A percentile compares a stretch with the other conserved stretches of the same genome.
Conservation (phyloP, 306 rosid species). For the Canavalia ensiformis region DNA sequence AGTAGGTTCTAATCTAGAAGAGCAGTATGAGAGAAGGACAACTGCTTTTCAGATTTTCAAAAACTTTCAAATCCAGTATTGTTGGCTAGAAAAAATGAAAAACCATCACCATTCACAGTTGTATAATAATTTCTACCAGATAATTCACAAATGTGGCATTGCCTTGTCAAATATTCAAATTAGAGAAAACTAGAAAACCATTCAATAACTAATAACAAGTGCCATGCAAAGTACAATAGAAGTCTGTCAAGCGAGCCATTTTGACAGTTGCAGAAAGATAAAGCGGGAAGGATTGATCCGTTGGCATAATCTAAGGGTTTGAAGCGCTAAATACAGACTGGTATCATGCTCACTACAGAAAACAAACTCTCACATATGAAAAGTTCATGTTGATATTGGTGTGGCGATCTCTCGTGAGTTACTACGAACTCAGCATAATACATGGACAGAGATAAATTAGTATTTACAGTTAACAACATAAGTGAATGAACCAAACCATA, state of each 20-base stretch:
- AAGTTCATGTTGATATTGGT: constrained; percentile 93
- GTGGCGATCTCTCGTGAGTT: constrained; percentile 84
- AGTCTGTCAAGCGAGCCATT: constrained; percentile 37
- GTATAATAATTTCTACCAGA: background rate
- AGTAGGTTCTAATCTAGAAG: too few relatives aligned
- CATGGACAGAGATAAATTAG: constrained; percentile 38
- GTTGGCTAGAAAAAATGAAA: too few relatives aligned
- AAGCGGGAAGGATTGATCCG: constrained; percentile 85
- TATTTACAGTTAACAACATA: constrained; percentile 14
- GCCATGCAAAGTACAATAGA: constrained; percentile 23
- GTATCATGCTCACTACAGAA: too few relatives aligned
- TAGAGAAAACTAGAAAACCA: background rate
- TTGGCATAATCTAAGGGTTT: constrained; percentile 88
- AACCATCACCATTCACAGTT: background rate
- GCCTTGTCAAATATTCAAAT: background rate
- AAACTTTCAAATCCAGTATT: constrained; percentile 17
- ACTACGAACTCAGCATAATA: constrained; percentile 57
- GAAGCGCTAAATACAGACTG: constrained; percentile 78
- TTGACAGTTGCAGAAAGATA: constrained; percentile 86
- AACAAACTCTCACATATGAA: constrained; percentile 99
- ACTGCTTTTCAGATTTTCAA: constrained; percentile 9
- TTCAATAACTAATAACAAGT: constrained; percentile 3
- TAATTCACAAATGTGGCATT: background rate
- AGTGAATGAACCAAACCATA: constrained; percentile 57
- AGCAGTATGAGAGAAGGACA: constrained; percentile 10